Conservation (phyloP, 1,284 basidiomycete genomes). For the Omphalotus olearius region DNA sequence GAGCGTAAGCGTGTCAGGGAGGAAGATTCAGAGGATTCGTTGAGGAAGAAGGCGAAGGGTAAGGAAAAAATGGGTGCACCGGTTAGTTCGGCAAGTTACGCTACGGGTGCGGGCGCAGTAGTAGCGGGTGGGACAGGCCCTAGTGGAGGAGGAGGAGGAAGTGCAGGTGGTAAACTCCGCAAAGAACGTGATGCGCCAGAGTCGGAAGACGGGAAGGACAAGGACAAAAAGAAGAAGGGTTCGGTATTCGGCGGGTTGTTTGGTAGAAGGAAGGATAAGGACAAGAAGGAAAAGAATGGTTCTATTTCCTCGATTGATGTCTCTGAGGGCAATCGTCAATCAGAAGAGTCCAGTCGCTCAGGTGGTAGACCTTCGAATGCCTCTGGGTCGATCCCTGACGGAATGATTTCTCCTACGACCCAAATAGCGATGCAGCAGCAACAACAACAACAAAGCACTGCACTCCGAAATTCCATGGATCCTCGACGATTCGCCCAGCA, state of each 20-base stretch:
- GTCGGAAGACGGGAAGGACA: conserved; percentile 38
- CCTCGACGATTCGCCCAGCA: conserved; percentile 17
- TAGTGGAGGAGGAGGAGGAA: conserved; percentile 8
- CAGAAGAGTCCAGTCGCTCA: conserved; percentile 53
- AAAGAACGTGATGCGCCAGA: conserved; percentile 50
- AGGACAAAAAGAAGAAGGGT: conserved; percentile 66
- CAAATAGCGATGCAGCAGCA: conserved; percentile 52
- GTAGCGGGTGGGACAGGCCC: too few relatives aligned
- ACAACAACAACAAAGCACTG: conserved; percentile 35
- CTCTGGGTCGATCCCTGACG: conserved; percentile 16
- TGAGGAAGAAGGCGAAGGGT: conserved; percentile 42
- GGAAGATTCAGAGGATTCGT: conserved; percentile 58
- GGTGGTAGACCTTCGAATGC: conserved; percentile 18
- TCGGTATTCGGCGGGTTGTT: conserved; percentile 74
- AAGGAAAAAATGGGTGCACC: conserved; percentile 33
- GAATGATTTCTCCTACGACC: conserved; percentile 42
- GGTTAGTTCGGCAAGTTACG: conserved; percentile 32
- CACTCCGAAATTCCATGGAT: conserved; percentile 28
- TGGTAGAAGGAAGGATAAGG: conserved; percentile 70
- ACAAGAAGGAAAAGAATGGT: conserved; percentile 38
- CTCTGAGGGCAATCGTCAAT: conserved; percentile 28
- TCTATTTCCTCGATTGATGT: conserved; percentile 10
- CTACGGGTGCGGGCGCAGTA: conserved; percentile 11
- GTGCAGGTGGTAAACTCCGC: conserved; percentile 47
- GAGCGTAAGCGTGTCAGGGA: conserved; percentile 57